Base-by-base conservation (phyloP, 306 rosid species). In the Acacia confusa region DNA sequence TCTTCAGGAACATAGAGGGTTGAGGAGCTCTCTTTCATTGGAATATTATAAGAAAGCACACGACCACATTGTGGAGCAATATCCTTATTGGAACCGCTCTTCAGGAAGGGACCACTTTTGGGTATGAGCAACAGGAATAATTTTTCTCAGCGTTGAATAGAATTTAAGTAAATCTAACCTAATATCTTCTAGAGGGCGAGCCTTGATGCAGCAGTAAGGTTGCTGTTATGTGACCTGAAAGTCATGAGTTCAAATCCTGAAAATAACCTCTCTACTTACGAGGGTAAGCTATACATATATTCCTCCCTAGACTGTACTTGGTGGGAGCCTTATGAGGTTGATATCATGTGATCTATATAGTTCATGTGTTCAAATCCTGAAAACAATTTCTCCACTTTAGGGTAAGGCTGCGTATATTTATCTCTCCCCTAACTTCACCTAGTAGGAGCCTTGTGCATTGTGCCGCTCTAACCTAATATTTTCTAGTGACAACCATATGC, bases 91-190 rank as follows among this genome's bases (percentile, higher is more conserved):
- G 99, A 93, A 92, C 84, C 97, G 78, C 79, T 88, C 97, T 60
- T 91, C 94, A 36, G 99, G 99, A 88, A 92, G 89, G 84, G 99
- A 95, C 85, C 99, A 95, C 85, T 85, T 92, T 70, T 95, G 99
- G 99, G 99, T 95, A 91, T 48, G 92, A 60, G 53, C 30, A 75
- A 76, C 44, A 67, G 67, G 68, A 44, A 38, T 76, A 27, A 11
- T 65, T 79, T 83, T 80, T 79, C 41, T 67, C 52, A 22, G 64
- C 3, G 28, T 70, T 55, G 69, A 67, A 60, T 89, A 48, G 57
- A 68, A 68, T 63, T 72, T 19, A 77, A 74, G 50, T 66, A 75
- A 76, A 47, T 36, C 72, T 77, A 27, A 44, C n/a, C 55, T 70
- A 70, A 40, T 82, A 40, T 79, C 69, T 52, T 38, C 60, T 68